A percentile compares a stretch with the other conserved stretches of the same genome.
Conservation (phyloP, 208 protist species). For the Wallacemonas collosoma region DNA sequence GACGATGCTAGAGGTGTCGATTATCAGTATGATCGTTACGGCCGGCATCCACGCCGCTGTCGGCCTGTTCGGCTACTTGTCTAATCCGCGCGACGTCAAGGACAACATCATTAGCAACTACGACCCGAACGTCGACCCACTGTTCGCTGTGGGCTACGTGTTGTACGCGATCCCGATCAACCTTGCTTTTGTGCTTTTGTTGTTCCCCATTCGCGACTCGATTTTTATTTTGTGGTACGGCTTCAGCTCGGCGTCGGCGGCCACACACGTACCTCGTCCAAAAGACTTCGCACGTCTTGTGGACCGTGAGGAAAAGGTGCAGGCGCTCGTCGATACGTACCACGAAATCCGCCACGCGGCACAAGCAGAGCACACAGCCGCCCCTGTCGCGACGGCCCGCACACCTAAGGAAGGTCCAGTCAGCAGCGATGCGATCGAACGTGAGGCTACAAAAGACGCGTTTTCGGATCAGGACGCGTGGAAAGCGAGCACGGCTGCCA, state of each 20-base stretch:
- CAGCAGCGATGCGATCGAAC: too few species aligned
- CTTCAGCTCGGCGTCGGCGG: constrained; percentile 59
- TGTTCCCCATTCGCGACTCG: constrained; percentile 78
- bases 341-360: neutral
- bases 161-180: constrained; percentile 64
- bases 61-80: constrained; percentile 76
- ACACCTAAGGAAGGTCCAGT: too few species aligned
- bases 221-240: constrained; percentile 84
- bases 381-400: neutral
- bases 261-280: constrained; percentile 57
- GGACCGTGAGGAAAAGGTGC: constrained; percentile 33
- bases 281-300: constrained; percentile 48
- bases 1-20: constrained; percentile 65
- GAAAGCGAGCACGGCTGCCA: too few species aligned
- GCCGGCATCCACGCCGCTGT: constrained; percentile 63
- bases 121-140: constrained; percentile 54
- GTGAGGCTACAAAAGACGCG: too few species aligned
- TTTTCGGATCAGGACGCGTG: too few species aligned
- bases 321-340: constrained; percentile 9
- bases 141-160: constrained; percentile 64
- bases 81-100: constrained; percentile 50
- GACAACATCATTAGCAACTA: constrained; percentile 85
- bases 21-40: constrained; percentile 49
- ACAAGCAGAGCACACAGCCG: neutral
- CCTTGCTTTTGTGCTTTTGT: constrained; percentile 62